Percentiles rank a stretch among this genome's conserved stretches.
phyloP scores from a whole-genome alignment of 768 basidiomycete genomes.

The Nidularia sp. region DNA sequence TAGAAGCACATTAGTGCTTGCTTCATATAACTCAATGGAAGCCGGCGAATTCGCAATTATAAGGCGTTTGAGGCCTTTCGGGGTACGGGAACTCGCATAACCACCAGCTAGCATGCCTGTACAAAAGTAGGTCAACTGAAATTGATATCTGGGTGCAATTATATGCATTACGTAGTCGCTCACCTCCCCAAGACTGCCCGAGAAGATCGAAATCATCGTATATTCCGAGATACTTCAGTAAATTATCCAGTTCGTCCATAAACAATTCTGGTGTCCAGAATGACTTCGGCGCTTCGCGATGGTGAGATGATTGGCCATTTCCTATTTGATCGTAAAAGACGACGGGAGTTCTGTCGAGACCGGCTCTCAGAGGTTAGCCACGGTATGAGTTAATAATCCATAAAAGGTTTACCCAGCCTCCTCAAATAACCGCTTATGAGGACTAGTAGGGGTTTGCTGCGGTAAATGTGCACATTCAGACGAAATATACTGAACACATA shows the following conservation, averaged over 20 bases:
- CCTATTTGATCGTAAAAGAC: neutral
- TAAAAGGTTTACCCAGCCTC: neutral
- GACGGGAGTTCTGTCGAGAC: neutral
- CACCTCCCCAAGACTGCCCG: slow-evolving; percentile 1
- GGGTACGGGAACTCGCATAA: slow-evolving; percentile 12
- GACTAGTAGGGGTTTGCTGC: neutral
- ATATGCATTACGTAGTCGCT: neutral
- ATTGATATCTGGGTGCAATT: neutral
- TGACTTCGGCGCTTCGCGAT: neutral
- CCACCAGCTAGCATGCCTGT: neutral
- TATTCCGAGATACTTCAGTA: neutral
- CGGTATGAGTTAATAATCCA: neutral
- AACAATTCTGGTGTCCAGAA: slow-evolving; percentile 1
- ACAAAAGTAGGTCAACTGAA: neutral
- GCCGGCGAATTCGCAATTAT: slow-evolving; percentile 28
- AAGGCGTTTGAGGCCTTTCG: slow-evolving; percentile 16
- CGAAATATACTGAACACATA: neutral
- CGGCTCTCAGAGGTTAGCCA: neutral
- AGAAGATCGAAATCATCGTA: neutral
- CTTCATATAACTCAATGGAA: slow-evolving; percentile 13
- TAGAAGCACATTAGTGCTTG: slow-evolving; percentile 18
- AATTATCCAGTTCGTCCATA: neutral
- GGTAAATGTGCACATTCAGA: neutral
- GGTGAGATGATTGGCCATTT: neutral
- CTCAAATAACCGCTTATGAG: neutral